Base-by-base conservation (phyloP, 2,329 filamentous ascomycete genomes). In the Zalaria sp. region DNA sequence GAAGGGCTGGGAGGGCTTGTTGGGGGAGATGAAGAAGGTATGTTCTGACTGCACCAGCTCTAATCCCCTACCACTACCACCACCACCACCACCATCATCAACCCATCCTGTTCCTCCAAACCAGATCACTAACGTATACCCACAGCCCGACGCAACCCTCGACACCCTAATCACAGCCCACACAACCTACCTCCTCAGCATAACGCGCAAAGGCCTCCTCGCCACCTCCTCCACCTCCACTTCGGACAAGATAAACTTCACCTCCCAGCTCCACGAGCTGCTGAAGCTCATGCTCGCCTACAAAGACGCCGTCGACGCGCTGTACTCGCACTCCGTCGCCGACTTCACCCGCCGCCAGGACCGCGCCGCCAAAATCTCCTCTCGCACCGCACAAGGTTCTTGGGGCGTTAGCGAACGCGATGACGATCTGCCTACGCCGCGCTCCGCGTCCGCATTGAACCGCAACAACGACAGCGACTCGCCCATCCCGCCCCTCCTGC, bases 101-200 rank as follows among this genome's bases (percentile, higher is more conserved):
- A 18, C 18, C 18, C 18, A 18, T 18, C n/a, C n/a, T 32, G 29
- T 7, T 32, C 29, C 29, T 32, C n/a, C 29, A 32, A 18, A 18
- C 18, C 29, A 32, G 29, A 32, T 7, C n/a, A 32, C 29, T 32
- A 32, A 32, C 29, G 31, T 39, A 37, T 10, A 37, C 35, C 27
- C 34, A 9, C 54, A 57, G 38, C 85, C 89, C 9, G 83, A 84
- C 50, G 88, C 82, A 56, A 98, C 91, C 0, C 74, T 98, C 7
- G 93, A 98, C 64, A 91, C 96, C 55, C 72, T 98, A 42, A 96
- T 98, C 57, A 75, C 81, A 50, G 89, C 91, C 1, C 91, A 98
- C 62, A 84, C 81, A 10, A 79, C 77, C 41, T 98, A 96, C 58
- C 80, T 98, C 44, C 85, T 84, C 53, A 81, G 83, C 49, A 96